phyloP scores from a whole-genome alignment of 2,329 filamentous ascomycete species.

The Venturia asperata region DNA sequence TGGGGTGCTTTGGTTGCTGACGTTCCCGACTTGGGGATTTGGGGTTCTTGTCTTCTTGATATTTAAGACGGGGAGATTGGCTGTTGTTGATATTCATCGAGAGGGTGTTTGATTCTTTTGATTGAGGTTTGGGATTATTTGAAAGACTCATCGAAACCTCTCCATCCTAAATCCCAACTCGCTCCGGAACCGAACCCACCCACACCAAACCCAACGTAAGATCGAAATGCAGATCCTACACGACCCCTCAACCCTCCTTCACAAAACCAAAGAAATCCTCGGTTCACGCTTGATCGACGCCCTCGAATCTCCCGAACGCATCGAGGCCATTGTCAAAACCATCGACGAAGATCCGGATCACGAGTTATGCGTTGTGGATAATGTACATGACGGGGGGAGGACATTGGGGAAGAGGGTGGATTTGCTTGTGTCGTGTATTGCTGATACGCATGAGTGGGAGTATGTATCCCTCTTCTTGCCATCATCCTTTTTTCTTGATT shows the following conservation, averaged over 20 bases:
- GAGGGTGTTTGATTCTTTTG: no score
- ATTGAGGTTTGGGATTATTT: no score
- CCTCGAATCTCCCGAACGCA: constrained; percentile 20
- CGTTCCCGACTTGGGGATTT: no score
- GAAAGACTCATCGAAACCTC: no score
- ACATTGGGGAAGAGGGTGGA: neutral
- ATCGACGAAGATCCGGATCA: neutral
- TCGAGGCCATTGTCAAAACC: constrained; percentile 15
- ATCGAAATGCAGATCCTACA: constrained; percentile 17
- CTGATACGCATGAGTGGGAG: neutral
- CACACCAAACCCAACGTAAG: neutral
- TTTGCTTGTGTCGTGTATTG: neutral
- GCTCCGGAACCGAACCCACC: no score
- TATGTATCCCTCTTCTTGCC: no score
- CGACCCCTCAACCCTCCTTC: constrained; percentile 15
- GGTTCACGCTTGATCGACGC: constrained; percentile 15
- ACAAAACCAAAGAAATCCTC: constrained; percentile 17
- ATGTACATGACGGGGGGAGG: neutral
- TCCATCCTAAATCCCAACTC: no score
- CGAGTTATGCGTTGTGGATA: neutral
- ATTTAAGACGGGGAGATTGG: no score
- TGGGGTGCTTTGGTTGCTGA: no score
- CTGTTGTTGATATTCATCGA: no score
- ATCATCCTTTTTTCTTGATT: no score
- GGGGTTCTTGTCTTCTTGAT: no score